Evolutionary conservation across 352 stramenopile species (phyloP).

Genomic region (Globisporangium heterothallicum): DNA sequence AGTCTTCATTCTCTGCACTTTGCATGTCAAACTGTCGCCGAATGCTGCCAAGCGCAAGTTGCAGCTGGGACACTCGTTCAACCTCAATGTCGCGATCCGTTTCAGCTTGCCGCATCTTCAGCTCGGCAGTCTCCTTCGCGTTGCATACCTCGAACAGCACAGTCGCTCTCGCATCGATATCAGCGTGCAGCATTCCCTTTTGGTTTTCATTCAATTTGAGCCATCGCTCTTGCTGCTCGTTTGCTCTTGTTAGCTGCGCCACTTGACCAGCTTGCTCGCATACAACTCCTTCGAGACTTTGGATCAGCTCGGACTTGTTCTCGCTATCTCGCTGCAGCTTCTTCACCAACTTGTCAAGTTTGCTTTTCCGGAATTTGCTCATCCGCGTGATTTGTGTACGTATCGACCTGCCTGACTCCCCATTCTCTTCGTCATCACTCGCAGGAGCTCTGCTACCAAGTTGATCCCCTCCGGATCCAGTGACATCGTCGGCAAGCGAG

Average conservation of each 20-base stretch:
- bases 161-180: conserved; percentile 35
- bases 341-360: conserved; percentile 54
- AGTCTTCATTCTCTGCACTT: conserved; percentile 41
- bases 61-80: conserved; percentile 37
- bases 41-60: conserved; percentile 32
- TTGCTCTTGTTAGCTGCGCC: conserved; percentile 29
- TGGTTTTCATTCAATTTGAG: conserved; percentile 39
- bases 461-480: background rate
- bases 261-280: conserved; percentile 52
- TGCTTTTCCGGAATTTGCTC: conserved; percentile 63
- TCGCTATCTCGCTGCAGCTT: conserved; percentile 51
- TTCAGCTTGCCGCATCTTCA: conserved; percentile 26
- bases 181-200: conserved; percentile 40
- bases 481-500: conserved; percentile 3
- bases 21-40: conserved; percentile 49
- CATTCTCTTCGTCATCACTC: conserved; percentile 1
- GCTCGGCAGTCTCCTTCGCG: conserved; percentile 17
- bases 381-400: conserved; percentile 40
- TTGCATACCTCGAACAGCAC: conserved; percentile 18
- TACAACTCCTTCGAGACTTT: conserved; percentile 45
- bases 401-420: conserved; percentile 1
- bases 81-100: conserved; percentile 41
- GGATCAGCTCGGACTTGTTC: conserved; percentile 38
- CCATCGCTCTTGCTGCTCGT: conserved; percentile 34
- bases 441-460: conserved; percentile 5